Evolutionary conservation across 768 basidiomycete species (phyloP).

Genomic region (Mycena sanguinolenta): DNA sequence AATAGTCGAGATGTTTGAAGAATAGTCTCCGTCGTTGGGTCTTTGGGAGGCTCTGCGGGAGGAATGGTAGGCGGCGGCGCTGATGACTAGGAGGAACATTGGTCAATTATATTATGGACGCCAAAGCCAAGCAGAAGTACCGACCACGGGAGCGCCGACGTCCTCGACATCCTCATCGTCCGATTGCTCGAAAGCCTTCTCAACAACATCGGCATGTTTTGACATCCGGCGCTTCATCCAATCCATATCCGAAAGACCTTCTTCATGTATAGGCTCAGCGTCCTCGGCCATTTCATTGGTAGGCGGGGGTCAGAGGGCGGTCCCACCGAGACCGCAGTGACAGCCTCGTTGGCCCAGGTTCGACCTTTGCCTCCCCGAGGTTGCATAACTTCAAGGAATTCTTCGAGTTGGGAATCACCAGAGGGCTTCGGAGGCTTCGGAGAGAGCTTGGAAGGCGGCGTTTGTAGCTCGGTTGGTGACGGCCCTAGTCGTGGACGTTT

Average conservation of each 20-base stretch:
- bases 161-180: conserved; percentile 64
- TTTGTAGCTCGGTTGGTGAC: conserved; percentile 38
- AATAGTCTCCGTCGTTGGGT: conserved; percentile 66
- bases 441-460: conserved; percentile 25
- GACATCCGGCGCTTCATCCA: conserved; percentile 81
- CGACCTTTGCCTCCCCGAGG: conserved; percentile 68
- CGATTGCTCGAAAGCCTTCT: conserved; percentile 73
- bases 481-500: conserved; percentile 72
- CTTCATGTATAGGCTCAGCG: conserved; percentile 44
- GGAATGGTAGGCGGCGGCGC: conserved; percentile 18
- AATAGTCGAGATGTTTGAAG: conserved; percentile 86
- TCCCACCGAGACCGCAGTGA: conserved; percentile 27
- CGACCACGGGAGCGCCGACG: conserved; percentile 32
- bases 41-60: conserved; percentile 44
- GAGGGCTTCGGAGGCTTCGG: conserved; percentile 41
- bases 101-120: conserved; percentile 11
- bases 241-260: conserved; percentile 74
- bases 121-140: neutral
- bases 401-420: conserved; percentile 63
- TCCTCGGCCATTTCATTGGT: conserved; percentile 40
- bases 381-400: conserved; percentile 85
- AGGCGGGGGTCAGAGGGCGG: conserved; percentile 13
- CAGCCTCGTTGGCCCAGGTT: conserved; percentile 70
- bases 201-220: conserved; percentile 54
- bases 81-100: conserved; percentile 17